Conservation (phyloP, 75 land plant species). For the Pinus taeda region DNA sequence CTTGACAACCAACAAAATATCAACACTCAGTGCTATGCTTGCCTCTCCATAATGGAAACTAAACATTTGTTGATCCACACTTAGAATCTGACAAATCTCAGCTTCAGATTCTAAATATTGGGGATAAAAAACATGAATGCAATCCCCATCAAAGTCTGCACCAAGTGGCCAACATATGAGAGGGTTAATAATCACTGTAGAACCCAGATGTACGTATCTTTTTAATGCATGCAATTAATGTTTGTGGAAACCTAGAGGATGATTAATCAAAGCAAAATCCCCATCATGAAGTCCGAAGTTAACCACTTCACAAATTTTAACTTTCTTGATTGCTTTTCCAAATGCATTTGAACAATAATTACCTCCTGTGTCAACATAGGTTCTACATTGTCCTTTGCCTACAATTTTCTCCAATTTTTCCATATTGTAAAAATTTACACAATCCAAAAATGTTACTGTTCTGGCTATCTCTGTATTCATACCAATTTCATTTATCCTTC, state of each 20-base stretch:
- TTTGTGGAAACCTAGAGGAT: conserved; percentile 84
- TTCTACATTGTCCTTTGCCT: conserved; percentile 45
- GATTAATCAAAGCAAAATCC: conserved; percentile 76
- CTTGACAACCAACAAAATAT: conserved; percentile 63
- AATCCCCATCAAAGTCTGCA: conserved; percentile 99
- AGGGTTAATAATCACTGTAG: conserved; percentile 77
- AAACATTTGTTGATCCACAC: conserved; percentile 67
- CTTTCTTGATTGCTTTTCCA: conserved; percentile 15
- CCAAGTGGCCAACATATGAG: conserved; percentile 57
- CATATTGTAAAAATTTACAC: conserved; percentile 56
- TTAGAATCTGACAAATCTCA: conserved; percentile 68
- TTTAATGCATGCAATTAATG: conserved; percentile 81
- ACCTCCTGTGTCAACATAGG: conserved; percentile 33
- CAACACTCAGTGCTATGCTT: conserved; percentile 62
- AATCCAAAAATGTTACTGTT: conserved; percentile 71
- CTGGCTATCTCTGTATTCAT: conserved; percentile 72
- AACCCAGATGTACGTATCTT: conserved; percentile 55
- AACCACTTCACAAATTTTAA: conserved; percentile 75
- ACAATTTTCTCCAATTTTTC: conserved; percentile 57
- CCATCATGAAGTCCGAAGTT: conserved; percentile 75
- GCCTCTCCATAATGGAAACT: conserved; percentile 66
- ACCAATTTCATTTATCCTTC: conserved; percentile 67
- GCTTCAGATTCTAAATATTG: conserved; percentile 77
- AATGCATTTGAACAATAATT: no score
- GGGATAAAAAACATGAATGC: conserved; percentile 80